Conservation (phyloP, 768 basidiomycete genomes). For the Coprinopsis strossmayeri region DNA sequence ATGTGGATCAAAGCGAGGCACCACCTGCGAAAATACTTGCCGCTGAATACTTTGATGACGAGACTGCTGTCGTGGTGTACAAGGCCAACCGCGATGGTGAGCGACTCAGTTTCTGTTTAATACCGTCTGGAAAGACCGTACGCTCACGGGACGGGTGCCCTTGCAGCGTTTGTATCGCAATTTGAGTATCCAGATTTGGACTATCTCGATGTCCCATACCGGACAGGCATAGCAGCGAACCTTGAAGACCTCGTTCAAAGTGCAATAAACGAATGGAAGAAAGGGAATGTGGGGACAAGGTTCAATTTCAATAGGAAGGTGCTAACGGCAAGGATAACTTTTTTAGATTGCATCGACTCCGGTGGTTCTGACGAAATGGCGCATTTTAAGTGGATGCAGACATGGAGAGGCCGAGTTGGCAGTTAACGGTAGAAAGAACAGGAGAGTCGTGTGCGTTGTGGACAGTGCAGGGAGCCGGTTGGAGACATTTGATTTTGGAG, state of each 20-base stretch:
- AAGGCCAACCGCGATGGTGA: constrained; percentile 44
- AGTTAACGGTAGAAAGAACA: constrained; percentile 68
- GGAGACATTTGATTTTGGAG: constrained; percentile 78
- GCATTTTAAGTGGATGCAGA: constrained; percentile 2
- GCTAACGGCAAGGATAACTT: constrained; percentile 3
- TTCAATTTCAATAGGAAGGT: neutral
- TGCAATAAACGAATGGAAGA: constrained; percentile 8
- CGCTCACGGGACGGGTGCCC: neutral
- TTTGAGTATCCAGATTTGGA: neutral
- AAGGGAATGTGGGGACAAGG: constrained; percentile 5
- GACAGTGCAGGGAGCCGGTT: constrained; percentile 55
- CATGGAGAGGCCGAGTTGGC: constrained; percentile 34
- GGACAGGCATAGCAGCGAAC: neutral
- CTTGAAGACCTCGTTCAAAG: constrained; percentile 2
- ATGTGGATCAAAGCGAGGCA: constrained; percentile 31
- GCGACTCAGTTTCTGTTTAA: too few species aligned
- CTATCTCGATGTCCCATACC: constrained; percentile 4
- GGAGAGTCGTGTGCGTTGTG: constrained; percentile 71
- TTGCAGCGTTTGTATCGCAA: constrained; percentile 2
- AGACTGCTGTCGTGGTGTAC: constrained; percentile 58
- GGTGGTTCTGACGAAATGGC: constrained; percentile 3
- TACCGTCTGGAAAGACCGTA: too few species aligned
- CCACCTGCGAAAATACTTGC: constrained; percentile 47
- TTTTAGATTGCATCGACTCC: constrained; percentile 3
- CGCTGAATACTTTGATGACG: constrained; percentile 76